Evolutionary conservation across 441 rosid species (phyloP).

Genomic region (Pelargonium australe): DNA sequence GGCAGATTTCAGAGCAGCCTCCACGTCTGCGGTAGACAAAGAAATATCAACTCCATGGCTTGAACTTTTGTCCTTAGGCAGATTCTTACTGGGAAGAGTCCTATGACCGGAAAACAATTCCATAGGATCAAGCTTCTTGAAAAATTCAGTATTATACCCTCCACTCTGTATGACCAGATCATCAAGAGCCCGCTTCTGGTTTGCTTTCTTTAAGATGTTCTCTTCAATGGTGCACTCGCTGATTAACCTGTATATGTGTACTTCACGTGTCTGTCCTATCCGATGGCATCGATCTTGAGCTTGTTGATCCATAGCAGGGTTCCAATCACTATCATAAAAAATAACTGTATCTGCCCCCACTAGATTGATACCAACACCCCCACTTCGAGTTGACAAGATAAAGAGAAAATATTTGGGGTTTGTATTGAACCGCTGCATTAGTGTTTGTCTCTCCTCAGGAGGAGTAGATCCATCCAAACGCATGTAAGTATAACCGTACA

Average conservation of each 20-base stretch:
- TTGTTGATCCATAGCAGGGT: slow-evolving; percentile 99
- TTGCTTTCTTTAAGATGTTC: slow-evolving; percentile 95
- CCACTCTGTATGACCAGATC: slow-evolving; percentile 98
- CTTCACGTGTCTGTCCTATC: slow-evolving; percentile 99
- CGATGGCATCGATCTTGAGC: slow-evolving; percentile 99
- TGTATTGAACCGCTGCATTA: slow-evolving; percentile 99
- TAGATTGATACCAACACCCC: slow-evolving; percentile 98
- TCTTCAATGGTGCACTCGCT: slow-evolving; percentile 99
- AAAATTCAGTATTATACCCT: slow-evolving; percentile 92
- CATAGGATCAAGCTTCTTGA: slow-evolving; percentile 98
- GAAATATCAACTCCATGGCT: slow-evolving; percentile 48
- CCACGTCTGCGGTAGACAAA: slow-evolving; percentile 88
- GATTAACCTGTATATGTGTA: slow-evolving; percentile 89
- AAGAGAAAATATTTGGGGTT: slow-evolving; percentile 97
- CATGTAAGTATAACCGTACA: slow-evolving; percentile 99
- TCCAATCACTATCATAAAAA: slow-evolving; percentile 99
- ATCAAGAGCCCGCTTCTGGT: slow-evolving; percentile 99
- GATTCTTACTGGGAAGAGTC: slow-evolving; percentile 47
- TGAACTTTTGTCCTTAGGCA: slow-evolving; percentile 46
- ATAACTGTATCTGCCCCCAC: slow-evolving; percentile 99
- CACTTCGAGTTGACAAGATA: slow-evolving; percentile 98
- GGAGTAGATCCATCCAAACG: slow-evolving; percentile 98
- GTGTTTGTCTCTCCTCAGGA: slow-evolving; percentile 97
- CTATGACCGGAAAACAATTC: slow-evolving; percentile 90
- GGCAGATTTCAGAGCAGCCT: slow-evolving; percentile 93